These are phyloP conservation scores for Saccharata proteae DNA, from an alignment of 2,329 filamentous ascomycete genomes.

Conservation along the genomic window DNA sequence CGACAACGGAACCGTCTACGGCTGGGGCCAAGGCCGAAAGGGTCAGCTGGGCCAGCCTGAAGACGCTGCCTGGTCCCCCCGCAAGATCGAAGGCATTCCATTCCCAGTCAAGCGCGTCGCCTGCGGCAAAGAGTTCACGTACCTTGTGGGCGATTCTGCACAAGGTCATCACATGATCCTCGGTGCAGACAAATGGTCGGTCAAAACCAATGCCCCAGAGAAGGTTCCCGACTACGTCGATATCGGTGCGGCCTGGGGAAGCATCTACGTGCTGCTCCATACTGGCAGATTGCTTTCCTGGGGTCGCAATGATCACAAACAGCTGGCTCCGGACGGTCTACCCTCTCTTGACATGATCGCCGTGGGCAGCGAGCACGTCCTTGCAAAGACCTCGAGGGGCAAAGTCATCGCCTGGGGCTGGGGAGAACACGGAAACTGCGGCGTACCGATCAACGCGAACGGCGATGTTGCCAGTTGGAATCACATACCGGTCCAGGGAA, in stretches of 20 bases:
- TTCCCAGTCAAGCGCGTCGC: constrained; percentile 57
- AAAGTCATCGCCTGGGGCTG: constrained; percentile 82
- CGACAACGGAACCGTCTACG: constrained; percentile 64
- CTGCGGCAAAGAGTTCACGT: constrained; percentile 80
- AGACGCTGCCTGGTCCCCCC: constrained; percentile 16
- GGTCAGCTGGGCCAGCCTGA: constrained; percentile 61
- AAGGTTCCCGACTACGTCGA: constrained; percentile 49
- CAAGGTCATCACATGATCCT: constrained; percentile 54
- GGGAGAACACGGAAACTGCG: constrained; percentile 97
- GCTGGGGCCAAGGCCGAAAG: constrained; percentile 81
- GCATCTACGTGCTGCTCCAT: constrained; percentile 55
- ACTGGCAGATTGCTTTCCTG: constrained; percentile 55
- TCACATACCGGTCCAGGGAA: constrained; percentile 43
- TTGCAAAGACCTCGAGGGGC: constrained; percentile 54
- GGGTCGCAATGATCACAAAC: constrained; percentile 78
- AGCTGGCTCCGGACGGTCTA: constrained; percentile 54
- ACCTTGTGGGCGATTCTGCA: constrained; percentile 44
- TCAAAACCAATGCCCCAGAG: constrained; percentile 46
- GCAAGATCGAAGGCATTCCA: constrained; percentile 29
- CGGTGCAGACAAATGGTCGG: constrained; percentile 62
- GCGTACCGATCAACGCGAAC: constrained; percentile 45
- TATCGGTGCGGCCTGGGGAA: constrained; percentile 71
- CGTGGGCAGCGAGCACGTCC: constrained; percentile 79
- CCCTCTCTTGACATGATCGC: constrained; percentile 53
- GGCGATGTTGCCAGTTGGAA: constrained; percentile 60